Evolutionary conservation across 2,329 filamentous ascomycete genomes (phyloP).

Genomic region (Hortaea sp.): DNA sequence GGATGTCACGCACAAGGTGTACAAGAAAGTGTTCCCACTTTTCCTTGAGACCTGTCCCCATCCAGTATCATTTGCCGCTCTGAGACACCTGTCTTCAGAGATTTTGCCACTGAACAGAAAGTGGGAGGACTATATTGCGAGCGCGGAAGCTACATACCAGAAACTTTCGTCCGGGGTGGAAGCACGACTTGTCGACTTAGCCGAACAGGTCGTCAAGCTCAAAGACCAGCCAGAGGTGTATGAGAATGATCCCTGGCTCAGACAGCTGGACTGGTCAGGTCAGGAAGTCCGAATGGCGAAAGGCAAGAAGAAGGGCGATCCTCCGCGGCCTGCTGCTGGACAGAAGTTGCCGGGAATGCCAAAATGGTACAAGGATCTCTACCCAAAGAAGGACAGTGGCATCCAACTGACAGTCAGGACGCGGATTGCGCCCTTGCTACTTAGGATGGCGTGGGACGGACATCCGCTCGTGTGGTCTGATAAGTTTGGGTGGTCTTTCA

Average conservation of each 20-base stretch:
- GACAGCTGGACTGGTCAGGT: conserved; percentile 89
- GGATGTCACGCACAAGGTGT: conserved; percentile 85
- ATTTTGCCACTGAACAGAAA: conserved; percentile 82
- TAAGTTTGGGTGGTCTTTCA: conserved; percentile 86
- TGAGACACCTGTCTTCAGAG: conserved; percentile 85
- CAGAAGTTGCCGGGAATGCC: conserved; percentile 96
- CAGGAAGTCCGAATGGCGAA: conserved; percentile 89
- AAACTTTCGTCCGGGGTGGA: conserved; percentile 67
- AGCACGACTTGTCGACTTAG: conserved; percentile 60
- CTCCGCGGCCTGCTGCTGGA: conserved; percentile 62
- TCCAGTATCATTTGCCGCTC: conserved; percentile 89
- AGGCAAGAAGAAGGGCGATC: conserved; percentile 76
- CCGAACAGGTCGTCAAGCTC: conserved; percentile 65
- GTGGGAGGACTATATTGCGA: conserved; percentile 77
- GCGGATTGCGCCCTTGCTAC: conserved; percentile 72
- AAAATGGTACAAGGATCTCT: conserved; percentile 90
- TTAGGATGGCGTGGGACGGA: conserved; percentile 80
- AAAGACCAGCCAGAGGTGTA: conserved; percentile 62
- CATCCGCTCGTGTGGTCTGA: conserved; percentile 89
- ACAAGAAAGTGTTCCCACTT: conserved; percentile 80
- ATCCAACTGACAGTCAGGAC: conserved; percentile 80
- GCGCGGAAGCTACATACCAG: conserved; percentile 76
- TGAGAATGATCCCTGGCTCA: conserved; percentile 76
- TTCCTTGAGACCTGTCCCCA: conserved; percentile 88
- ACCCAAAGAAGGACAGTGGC: conserved; percentile 53